phyloP scores from a whole-genome alignment of 148 eudicot species.

The Camellia lanceoleosa region DNA sequence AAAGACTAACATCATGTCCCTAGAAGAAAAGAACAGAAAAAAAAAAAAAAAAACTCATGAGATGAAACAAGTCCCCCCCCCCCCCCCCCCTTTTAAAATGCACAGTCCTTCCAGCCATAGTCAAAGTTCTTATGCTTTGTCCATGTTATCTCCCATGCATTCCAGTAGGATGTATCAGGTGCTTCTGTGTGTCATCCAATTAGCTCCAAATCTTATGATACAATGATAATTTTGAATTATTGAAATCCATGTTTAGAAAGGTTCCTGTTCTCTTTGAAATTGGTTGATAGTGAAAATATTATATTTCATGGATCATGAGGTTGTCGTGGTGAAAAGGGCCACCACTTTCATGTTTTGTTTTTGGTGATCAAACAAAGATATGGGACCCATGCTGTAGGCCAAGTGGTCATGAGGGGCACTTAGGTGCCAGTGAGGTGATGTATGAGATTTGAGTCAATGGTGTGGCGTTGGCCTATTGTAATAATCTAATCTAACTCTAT shows the following conservation, averaged over 20 bases:
- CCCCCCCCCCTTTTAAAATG: no score
- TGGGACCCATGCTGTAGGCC: no score
- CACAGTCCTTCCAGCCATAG: no score
- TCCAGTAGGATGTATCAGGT: no score
- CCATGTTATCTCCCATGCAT: background rate
- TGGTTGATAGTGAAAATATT: background rate
- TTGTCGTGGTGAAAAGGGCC: background rate
- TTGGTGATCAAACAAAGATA: no score
- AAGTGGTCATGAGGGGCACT: no score
- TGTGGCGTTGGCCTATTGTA: no score
- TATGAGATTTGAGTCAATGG: no score
- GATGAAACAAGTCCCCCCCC: no score
- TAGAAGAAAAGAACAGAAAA: background rate
- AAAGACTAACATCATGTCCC: background rate
- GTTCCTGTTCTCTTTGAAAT: constrained; percentile 1
- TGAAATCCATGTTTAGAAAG: background rate
- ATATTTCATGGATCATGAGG: background rate
- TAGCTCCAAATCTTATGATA: background rate
- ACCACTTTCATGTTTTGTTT: background rate
- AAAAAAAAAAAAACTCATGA: background rate
- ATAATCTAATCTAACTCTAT: no score
- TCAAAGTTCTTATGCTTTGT: background rate
- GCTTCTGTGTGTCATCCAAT: background rate
- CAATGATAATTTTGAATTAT: background rate
- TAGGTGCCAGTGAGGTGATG: no score